phyloP scores from a whole-genome alignment of 177 flowering plant genomes.

The Tripterygium wilfordii region DNA sequence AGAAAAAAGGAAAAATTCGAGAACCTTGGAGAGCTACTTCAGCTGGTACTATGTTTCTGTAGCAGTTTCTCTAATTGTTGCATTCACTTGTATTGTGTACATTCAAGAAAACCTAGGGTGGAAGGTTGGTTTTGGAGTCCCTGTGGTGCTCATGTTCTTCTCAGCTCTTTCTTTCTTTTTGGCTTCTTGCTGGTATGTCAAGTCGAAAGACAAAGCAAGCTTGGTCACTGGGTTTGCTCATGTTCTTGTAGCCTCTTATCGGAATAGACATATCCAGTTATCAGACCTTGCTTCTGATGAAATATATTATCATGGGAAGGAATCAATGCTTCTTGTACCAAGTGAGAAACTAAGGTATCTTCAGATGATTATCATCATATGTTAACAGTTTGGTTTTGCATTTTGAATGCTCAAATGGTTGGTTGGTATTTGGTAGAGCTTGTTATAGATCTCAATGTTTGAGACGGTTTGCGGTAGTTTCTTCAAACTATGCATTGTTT shows the following conservation, averaged over 20 bases:
- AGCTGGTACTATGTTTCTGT: slow-evolving; percentile 38
- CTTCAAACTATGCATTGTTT: too few relatives aligned
- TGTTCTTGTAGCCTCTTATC: slow-evolving; percentile 26
- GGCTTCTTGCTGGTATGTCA: slow-evolving; percentile 33
- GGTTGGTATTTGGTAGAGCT: too few relatives aligned
- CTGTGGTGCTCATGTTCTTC: slow-evolving; percentile 20
- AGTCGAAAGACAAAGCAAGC: slow-evolving; percentile 12
- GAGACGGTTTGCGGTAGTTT: too few relatives aligned
- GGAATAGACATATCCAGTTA: slow-evolving; percentile 17
- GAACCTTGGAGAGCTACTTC: slow-evolving; percentile 32
- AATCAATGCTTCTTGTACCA: slow-evolving; percentile 11
- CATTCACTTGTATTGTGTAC: slow-evolving; percentile 29
- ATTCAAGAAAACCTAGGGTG: slow-evolving; percentile 47
- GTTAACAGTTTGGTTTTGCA: too few relatives aligned
- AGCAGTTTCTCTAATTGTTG: slow-evolving; percentile 8
- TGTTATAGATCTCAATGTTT: too few relatives aligned
- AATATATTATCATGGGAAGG: slow-evolving; percentile 14
- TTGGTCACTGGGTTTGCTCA: slow-evolving; percentile 25
- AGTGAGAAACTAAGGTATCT: slow-evolving; percentile 27
- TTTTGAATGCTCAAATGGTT: too few relatives aligned
- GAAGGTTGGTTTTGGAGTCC: slow-evolving; percentile 44
- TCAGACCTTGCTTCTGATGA: slow-evolving; percentile 4
- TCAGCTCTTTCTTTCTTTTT: slow-evolving; percentile 22
- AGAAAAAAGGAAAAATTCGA: slow-evolving; percentile 3
- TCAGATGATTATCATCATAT: too few relatives aligned